Base-by-base conservation (phyloP, 2,329 filamentous ascomycete genomes). In the Scleromitrula shiraiana region DNA sequence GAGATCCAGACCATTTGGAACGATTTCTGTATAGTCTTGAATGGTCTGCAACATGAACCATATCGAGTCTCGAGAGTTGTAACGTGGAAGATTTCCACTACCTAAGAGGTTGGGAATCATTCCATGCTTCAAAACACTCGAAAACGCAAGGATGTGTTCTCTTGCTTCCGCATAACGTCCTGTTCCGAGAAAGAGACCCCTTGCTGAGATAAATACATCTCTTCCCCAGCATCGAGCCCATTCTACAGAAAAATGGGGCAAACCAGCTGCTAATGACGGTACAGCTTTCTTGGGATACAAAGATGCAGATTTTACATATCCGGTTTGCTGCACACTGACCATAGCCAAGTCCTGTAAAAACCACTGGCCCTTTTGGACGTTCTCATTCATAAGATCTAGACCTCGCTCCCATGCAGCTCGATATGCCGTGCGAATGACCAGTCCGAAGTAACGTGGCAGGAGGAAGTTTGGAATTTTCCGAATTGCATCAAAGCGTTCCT, bases 31-130 rank as follows among this genome's bases (percentile, higher is more conserved):
- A 64, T 95, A 98, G 62, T 98, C 93, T 62, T 98, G 93, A 41
- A 97, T 91, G 55, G 86, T 86, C 65, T 98, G 93, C 43, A 98
- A 68, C 72, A 94, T 95, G 74, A 97, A 98, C 93, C 93, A 98
- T 35, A 96, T 80, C 0, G 93, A 95, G 67, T 98, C 93, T 52
- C 93, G 79, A 36, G 93, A 90, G 65, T 98, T 98, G 71, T 97
- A 98, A 22, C 93, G 78, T 3, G 93, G 93, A 14, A 83, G 76
- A 51, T 84, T 87, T 6, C 93, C 90, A 51, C 86, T 88, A 55
- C 88, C 84, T 12, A 98, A 74, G 17, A 98, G 75, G 61, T 98
- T 98, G 12, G 93, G 93, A 49, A 98, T 90, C 89, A 97, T 95
- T 42, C 93, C 93, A 60, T 98, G 93, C 72, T 98, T 98, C 57